Conservation (phyloP, 2,329 filamentous ascomycete genomes). For the Davidsoniella eucalypti region DNA sequence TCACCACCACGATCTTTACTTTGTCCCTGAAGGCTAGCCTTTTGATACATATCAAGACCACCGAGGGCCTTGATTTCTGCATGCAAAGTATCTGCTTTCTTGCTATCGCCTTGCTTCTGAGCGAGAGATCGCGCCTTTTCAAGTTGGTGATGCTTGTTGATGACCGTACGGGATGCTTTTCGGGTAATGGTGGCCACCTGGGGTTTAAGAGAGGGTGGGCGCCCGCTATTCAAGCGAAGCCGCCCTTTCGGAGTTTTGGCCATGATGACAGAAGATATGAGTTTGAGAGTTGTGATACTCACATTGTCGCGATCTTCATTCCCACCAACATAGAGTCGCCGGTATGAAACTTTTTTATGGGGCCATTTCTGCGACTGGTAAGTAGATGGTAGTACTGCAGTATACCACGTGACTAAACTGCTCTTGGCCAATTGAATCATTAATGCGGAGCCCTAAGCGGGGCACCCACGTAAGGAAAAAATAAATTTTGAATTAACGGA, state of each 20-base stretch:
- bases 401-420: neutral
- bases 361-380: constrained; percentile 1
- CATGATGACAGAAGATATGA: constrained; percentile 16
- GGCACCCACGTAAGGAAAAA: constrained; percentile 2
- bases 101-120: constrained; percentile 32
- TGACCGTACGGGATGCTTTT: constrained; percentile 46
- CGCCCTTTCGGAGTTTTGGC: constrained; percentile 15
- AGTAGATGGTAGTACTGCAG: too few relatives aligned
- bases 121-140: constrained; percentile 46
- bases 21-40: constrained; percentile 53
- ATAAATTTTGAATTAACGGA: neutral
- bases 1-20: constrained; percentile 49
- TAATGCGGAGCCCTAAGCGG: constrained; percentile 8
- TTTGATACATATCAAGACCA: constrained; percentile 47
- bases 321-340: neutral
- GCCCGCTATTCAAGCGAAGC: constrained; percentile 23
- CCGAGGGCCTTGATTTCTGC: constrained; percentile 41
- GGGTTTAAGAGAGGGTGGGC: constrained; percentile 38
- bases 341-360: constrained; percentile 9
- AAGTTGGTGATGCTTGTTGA: constrained; percentile 48
- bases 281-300: neutral
- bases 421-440: neutral
- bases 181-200: constrained; percentile 33
- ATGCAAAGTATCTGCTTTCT: constrained; percentile 28
- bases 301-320: neutral